phyloP scores from a whole-genome alignment of 495 filamentous ascomycete genomes.

The Letharia columbiana region DNA sequence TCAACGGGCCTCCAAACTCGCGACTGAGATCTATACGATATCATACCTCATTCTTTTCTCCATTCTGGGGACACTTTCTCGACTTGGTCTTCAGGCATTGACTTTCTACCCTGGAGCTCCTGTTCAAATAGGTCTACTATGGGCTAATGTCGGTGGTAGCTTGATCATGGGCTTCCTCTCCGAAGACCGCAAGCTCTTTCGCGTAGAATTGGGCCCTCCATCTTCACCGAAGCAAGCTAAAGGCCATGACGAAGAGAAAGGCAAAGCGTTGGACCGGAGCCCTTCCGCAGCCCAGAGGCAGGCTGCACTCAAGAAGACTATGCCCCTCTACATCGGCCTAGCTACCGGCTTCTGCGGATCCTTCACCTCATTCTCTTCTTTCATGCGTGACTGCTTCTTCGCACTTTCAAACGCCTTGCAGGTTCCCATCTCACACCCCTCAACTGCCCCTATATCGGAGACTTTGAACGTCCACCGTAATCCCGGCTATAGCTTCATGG shows the following conservation, averaged over 20 bases:
- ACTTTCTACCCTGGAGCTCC: constrained; percentile 76
- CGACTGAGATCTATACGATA: constrained; percentile 67
- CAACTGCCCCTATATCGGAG: constrained; percentile 24
- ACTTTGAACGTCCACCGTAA: constrained; percentile 39
- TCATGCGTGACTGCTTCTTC: constrained; percentile 79
- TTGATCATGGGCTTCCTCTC: constrained; percentile 77
- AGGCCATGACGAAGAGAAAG: constrained; percentile 19
- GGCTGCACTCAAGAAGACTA: constrained; percentile 61
- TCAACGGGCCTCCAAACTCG: constrained; percentile 40
- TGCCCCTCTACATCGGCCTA: constrained; percentile 85
- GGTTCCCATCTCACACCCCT: constrained; percentile 32
- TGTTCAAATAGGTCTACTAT: constrained; percentile 63
- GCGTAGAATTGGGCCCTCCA: constrained; percentile 49
- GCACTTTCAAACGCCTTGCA: constrained; percentile 68
- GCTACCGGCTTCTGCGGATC: constrained; percentile 91
- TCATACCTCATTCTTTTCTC: constrained; percentile 83
- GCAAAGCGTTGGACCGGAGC: constrained; percentile 12
- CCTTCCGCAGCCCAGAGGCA: constrained; percentile 32
- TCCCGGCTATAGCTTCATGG: constrained; percentile 75
- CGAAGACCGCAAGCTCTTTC: constrained; percentile 73
- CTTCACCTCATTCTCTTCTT: constrained; percentile 86
- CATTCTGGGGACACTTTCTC: constrained; percentile 75
- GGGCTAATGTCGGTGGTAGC: constrained; percentile 86
- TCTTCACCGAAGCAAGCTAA: constrained; percentile 10
- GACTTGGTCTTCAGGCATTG: constrained; percentile 73